These are phyloP conservation scores for Vitis rupestris DNA, from an alignment of 164 flowering plant genomes.

Conservation along the genomic window DNA sequence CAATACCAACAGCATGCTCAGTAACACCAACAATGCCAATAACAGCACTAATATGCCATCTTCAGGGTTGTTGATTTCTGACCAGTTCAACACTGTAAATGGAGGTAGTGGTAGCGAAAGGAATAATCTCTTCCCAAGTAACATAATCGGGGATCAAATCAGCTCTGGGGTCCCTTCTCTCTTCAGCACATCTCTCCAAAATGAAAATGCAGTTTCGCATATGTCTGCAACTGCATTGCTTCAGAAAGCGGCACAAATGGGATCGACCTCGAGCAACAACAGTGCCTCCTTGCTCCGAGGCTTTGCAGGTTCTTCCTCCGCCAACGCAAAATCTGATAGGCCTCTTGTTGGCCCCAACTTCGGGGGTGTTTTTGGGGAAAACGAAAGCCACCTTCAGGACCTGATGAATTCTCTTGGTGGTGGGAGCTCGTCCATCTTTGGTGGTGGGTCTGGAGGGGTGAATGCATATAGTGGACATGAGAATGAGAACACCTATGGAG, in stretches of 20 bases:
- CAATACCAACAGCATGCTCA: too few species aligned
- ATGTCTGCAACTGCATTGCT: constrained; percentile 92
- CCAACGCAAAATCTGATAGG: constrained; percentile 23
- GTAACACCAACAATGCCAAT: constrained; percentile 5
- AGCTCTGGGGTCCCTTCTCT: constrained; percentile 34
- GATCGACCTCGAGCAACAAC: constrained; percentile 60
- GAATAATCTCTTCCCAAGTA: constrained; percentile 37
- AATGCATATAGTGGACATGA: constrained; percentile 8
- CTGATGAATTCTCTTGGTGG: constrained; percentile 58
- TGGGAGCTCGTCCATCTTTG: constrained; percentile 33
- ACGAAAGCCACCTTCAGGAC: constrained; percentile 47
- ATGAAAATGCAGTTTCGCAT: constrained; percentile 34
- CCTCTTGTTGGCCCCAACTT: constrained; percentile 19
- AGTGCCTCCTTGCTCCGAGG: constrained; percentile 43
- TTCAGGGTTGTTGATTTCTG: constrained; percentile 29
- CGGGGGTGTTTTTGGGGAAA: constrained; percentile 33
- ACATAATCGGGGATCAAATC: constrained; percentile 28
- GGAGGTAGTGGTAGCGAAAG: constrained; percentile 27
- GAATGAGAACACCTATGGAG: constrained; percentile 27
- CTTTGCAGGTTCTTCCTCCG: constrained; percentile 37
- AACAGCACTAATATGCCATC: constrained; percentile 26
- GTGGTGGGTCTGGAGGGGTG: constrained; percentile 10
- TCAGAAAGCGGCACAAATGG: constrained; percentile 81
- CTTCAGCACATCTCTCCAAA: constrained; percentile 27
- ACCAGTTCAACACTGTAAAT: constrained; percentile 28